These are phyloP conservation scores for Halenospora varia DNA, from an alignment of 495 filamentous ascomycete genomes.

Conservation along the genomic window DNA sequence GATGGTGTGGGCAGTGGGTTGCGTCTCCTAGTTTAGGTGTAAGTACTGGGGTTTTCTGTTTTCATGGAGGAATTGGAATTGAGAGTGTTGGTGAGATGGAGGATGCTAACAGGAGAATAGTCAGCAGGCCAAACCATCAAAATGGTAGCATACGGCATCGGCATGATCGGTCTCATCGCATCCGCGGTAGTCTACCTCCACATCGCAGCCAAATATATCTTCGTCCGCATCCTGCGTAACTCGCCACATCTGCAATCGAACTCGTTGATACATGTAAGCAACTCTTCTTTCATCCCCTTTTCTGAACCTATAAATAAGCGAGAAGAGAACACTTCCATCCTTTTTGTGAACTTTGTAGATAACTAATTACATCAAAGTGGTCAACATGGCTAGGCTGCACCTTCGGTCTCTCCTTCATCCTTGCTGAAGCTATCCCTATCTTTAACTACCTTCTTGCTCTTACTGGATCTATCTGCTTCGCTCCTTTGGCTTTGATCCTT, in stretches of 20 bases:
- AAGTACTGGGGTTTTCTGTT: background rate
- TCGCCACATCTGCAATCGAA: constrained; percentile 29
- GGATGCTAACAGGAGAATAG: no score
- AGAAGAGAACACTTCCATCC: no score
- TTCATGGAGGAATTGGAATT: background rate
- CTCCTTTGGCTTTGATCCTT: constrained; percentile 34
- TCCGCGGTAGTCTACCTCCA: constrained; percentile 6
- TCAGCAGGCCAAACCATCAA: constrained; percentile 55
- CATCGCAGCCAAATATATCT: constrained; percentile 32
- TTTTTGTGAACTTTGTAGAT: no score
- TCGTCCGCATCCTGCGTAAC: constrained; percentile 30
- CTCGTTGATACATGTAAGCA: constrained; percentile 24
- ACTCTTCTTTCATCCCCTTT: no score
- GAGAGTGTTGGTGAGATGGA: background rate
- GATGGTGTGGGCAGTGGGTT: constrained; percentile 62
- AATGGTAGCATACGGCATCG: constrained; percentile 75
- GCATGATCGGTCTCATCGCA: background rate
- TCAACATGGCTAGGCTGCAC: constrained; percentile 29
- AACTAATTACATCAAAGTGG: no score
- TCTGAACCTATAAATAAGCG: no score
- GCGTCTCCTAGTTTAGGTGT: constrained; percentile 60
- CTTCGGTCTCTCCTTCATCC: constrained; percentile 21
- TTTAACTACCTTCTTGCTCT: constrained; percentile 20
- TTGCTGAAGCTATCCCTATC: constrained; percentile 31
- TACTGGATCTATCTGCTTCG: constrained; percentile 21